phyloP scores from a whole-genome alignment of 2,329 filamentous ascomycete genomes.

The Neurospora sp. region DNA sequence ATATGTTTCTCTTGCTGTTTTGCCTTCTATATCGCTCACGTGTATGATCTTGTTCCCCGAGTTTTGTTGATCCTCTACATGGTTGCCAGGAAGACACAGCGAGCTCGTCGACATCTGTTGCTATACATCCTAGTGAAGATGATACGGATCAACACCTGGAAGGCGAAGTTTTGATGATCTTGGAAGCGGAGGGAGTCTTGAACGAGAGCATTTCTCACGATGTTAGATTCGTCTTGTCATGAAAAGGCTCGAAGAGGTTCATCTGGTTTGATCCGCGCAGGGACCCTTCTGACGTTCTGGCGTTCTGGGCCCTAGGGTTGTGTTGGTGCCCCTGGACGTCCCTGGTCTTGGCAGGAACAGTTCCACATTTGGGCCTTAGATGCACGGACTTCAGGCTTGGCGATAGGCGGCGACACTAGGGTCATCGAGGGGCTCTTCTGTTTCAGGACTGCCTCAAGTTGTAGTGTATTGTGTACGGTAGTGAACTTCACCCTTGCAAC shows the following conservation, averaged over 20 bases:
- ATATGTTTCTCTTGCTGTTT: neutral
- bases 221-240: neutral
- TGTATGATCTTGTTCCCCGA: neutral
- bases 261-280: neutral
- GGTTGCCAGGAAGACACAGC: neutral
- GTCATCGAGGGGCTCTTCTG: constrained; percentile 8
- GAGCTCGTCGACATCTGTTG: neutral
- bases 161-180: neutral
- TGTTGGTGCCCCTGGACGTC: neutral
- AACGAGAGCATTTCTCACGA: neutral
- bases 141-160: neutral
- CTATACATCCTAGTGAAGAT: neutral
- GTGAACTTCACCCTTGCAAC: constrained; percentile 20
- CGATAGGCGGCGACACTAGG: neutral
- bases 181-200: neutral
- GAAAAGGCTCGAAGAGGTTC: neutral
- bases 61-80: neutral
- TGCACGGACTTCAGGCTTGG: neutral
- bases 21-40: neutral
- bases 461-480: no score
- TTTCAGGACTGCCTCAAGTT: constrained; percentile 24
- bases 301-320: neutral
- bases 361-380: neutral
- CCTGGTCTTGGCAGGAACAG: neutral
- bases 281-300: neutral